Evolutionary conservation across 768 basidiomycete species (phyloP), one percentile per base, ranked within the genome.

Genomic region (Exsudoporus frostii): DNA sequence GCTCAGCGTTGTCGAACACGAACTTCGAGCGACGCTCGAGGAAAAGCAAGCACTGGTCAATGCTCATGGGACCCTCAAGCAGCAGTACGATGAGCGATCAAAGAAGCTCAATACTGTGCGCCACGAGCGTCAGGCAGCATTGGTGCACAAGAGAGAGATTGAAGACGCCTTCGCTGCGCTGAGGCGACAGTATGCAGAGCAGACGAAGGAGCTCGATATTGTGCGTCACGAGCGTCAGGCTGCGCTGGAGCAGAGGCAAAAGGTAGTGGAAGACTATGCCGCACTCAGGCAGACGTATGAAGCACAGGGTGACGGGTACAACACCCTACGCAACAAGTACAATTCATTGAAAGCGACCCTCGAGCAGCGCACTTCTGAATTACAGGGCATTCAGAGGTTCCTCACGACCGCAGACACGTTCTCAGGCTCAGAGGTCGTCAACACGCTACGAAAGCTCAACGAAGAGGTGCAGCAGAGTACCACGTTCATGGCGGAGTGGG

Each of bases 401-500:
- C 62, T 77, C 42, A 65, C 70, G 15, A 74, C 69, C 32, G 70
- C 68, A 7, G 77, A 81, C 54, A 36, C 61, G 1, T 65, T 72
- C 38, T 75, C 81, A 0, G 72, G 72, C 11, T 72, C 73, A 9
- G 80, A 84, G 30, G 72, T 82, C 7, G 63, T 74, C 29, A 58
- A 62, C 7, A 69, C 74, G 53, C 61, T 82, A 5, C 70, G 73
- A 39, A 67, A 65, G 17, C 61, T 83, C 37, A 78, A 81, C 54
- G 62, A 73, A 15, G 74, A 74, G 52, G 76, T 80, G 19, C 73
- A 70, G 41, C 78, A 81, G 54, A 70, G 66, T 13, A 73, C 77
- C 9, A 73, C 75, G 0, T 68, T 65, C 34, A 71, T 82, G 45
- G 73, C 77, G 7, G 78, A 80, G 50, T 59, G 73, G 48, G 69